Percentiles rank a stretch among this genome's conserved stretches.
phyloP scores from a whole-genome alignment of 75 land plant genomes.

The Sequoia sempervirens region DNA sequence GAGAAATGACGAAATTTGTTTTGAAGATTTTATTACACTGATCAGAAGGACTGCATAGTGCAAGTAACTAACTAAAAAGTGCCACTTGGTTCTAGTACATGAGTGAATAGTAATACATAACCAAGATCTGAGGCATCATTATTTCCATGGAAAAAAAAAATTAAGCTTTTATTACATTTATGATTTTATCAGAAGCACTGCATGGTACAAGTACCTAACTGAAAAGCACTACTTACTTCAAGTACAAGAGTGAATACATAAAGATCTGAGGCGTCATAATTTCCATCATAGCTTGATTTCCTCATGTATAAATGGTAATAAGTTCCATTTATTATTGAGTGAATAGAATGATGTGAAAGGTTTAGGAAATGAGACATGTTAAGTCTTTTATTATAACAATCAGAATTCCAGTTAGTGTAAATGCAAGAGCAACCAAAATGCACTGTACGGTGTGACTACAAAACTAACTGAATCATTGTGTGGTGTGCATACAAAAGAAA shows the following conservation, averaged over 20 bases:
- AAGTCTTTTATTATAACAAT: neutral
- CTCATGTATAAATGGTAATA: neutral
- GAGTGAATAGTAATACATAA: neutral
- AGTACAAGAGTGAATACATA: neutral
- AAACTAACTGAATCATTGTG: neutral
- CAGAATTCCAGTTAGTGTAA: neutral
- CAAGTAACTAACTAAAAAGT: neutral
- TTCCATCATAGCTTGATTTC: neutral
- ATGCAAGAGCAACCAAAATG: neutral
- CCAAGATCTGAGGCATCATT: neutral
- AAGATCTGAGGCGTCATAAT: neutral
- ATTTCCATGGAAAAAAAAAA: neutral
- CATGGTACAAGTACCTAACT: neutral
- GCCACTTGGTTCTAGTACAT: neutral
- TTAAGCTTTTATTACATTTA: neutral
- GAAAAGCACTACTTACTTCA: neutral
- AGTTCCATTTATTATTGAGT: neutral
- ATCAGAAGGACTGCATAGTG: neutral
- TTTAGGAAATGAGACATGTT: neutral
- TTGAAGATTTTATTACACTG: neutral
- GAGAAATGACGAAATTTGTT: neutral
- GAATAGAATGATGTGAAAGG: neutral
- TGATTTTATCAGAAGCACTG: neutral
- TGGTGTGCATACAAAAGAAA: neutral
- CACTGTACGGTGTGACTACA: neutral